A percentile compares a stretch with the other conserved stretches of the same genome.
Conservation (phyloP, 768 basidiomycete genomes). For the Naganishia friedmannii region DNA sequence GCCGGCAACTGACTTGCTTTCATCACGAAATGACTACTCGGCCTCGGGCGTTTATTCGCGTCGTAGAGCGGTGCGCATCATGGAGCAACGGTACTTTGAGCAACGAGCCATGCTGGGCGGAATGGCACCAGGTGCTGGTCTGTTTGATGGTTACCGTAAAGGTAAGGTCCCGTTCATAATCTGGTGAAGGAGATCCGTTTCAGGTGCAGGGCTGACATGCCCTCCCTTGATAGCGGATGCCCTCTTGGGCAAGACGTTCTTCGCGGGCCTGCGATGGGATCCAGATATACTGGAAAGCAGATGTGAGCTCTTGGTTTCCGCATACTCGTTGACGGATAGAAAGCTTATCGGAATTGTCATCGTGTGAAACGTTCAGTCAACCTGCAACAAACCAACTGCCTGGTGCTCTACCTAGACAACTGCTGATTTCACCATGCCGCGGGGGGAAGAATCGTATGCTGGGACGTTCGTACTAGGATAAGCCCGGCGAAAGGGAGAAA, state of each 20-base stretch:
- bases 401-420: slow-evolving; percentile 21
- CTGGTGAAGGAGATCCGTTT: neutral
- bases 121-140: slow-evolving; percentile 29
- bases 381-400: slow-evolving; percentile 19
- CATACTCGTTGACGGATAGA: neutral
- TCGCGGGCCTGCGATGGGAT: slow-evolving; percentile 31
- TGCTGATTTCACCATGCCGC: neutral
- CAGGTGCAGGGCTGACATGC: no score
- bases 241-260: slow-evolving; percentile 31
- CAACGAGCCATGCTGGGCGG: slow-evolving; percentile 34
- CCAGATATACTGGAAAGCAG: slow-evolving; percentile 20
- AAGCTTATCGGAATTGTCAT: neutral
- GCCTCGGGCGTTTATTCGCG: neutral
- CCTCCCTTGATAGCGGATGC: slow-evolving; percentile 27
- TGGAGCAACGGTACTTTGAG: slow-evolving; percentile 37
- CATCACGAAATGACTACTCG: neutral
- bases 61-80: slow-evolving; percentile 25
- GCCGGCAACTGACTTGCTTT: neutral
- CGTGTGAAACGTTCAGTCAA: slow-evolving; percentile 1
- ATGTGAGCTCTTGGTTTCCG: slow-evolving; percentile 13
- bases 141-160: slow-evolving; percentile 36
- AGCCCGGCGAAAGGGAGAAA: neutral
- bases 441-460: neutral
- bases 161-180: neutral
- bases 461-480: neutral